These are phyloP conservation scores for Dipodascopsis uninucleata DNA, from an alignment of 805 yeast genomes.

Conservation along the genomic window DNA sequence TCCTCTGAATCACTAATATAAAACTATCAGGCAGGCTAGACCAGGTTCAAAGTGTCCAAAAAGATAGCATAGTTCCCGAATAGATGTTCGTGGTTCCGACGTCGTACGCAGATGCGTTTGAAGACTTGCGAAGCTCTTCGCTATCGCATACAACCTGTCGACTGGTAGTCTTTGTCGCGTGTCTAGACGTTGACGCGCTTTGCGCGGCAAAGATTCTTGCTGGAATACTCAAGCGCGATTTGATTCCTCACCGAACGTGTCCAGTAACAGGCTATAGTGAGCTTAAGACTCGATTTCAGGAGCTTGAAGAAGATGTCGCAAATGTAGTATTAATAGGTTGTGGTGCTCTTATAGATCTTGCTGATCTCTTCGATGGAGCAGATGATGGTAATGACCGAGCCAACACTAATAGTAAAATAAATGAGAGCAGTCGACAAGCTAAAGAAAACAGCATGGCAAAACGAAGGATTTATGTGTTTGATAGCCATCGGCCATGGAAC, in stretches of 20 bases:
- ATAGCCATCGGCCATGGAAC: conserved; percentile 96
- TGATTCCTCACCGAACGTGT: conserved; percentile 80
- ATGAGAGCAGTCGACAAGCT: conserved; percentile 10
- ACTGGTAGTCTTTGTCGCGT: conserved; percentile 80
- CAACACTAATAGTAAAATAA: neutral
- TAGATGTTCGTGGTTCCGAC: conserved; percentile 77
- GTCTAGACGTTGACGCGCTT: conserved; percentile 85
- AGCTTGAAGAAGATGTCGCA: conserved; percentile 68
- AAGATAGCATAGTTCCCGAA: too few species aligned
- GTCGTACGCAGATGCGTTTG: conserved; percentile 64
- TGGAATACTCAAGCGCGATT: conserved; percentile 65
- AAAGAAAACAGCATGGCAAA: conserved; percentile 38
- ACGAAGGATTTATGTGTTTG: conserved; percentile 74
- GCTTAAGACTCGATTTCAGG: conserved; percentile 53
- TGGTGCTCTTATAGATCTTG: conserved; percentile 88
- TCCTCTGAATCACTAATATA: too few species aligned
- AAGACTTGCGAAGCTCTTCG: conserved; percentile 64
- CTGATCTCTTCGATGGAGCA: conserved; percentile 44
- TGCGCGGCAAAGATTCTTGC: conserved; percentile 82
- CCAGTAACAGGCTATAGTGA: conserved; percentile 93
- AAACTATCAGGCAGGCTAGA: too few species aligned
- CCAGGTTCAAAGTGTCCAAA: too few species aligned
- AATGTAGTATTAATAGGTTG: conserved; percentile 83
- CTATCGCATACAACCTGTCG: conserved; percentile 90
- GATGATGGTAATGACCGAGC: conserved; percentile 15